A percentile compares a stretch with the other conserved stretches of the same genome.
Evolutionary conservation across 2,329 filamentous ascomycete species (phyloP).

Genomic region (Fonsecaea nubica): DNA sequence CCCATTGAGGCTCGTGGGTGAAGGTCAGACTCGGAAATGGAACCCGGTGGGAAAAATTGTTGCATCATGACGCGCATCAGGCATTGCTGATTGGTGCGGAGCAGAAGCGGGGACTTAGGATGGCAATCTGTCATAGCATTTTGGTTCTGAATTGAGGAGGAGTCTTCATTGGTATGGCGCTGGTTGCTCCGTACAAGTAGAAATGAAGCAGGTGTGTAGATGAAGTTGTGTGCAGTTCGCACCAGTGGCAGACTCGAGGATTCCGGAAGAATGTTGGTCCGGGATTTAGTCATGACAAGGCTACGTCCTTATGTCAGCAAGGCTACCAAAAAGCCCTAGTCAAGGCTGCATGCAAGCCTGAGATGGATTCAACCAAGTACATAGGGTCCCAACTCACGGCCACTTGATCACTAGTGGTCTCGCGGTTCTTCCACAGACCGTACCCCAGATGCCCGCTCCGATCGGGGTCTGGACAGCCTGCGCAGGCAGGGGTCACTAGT

Average conservation of each 20-base stretch:
- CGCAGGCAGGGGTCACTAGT: constrained; percentile 66
- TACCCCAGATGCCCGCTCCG: constrained; percentile 66
- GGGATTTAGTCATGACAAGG: too few relatives aligned
- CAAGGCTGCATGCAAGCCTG: background rate
- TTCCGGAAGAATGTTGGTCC: too few relatives aligned
- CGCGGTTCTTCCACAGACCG: constrained; percentile 62
- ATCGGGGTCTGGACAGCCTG: constrained; percentile 66
- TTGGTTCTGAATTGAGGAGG: background rate
- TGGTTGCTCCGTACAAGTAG: background rate
- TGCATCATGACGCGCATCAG: constrained; percentile 1
- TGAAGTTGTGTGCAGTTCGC: background rate
- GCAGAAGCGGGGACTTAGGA: background rate
- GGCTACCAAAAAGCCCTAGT: background rate
- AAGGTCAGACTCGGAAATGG: background rate
- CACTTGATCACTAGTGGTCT: constrained; percentile 51
- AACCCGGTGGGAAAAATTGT: background rate
- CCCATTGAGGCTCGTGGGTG: background rate
- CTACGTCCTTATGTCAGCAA: background rate
- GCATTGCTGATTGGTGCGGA: background rate
- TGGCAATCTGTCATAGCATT: background rate
- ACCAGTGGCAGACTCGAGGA: too few relatives aligned
- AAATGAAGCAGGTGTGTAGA: background rate
- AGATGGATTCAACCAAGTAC: constrained; percentile 48
- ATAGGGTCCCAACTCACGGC: constrained; percentile 61
- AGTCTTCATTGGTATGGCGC: background rate